Base-by-base conservation (phyloP, 495 filamentous ascomycete species). In the Aspergillus sclerotioniger region DNA sequence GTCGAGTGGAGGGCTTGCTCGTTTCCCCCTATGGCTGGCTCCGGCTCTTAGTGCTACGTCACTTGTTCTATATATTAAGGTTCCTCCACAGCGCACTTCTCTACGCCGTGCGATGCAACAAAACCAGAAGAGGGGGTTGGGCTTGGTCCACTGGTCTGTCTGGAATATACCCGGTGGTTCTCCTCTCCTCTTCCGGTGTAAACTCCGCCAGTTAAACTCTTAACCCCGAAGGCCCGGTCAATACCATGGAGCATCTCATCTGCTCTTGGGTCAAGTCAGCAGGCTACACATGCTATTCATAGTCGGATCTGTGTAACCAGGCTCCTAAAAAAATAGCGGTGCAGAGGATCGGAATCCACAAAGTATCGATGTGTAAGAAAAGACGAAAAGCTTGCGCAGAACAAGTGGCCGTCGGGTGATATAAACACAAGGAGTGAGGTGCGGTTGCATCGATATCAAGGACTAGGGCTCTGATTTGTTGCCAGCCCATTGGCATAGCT, bases 401-500 rank as follows among this genome's bases (percentile, higher is more conserved):
- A 47, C 17, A 47, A 49, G 46, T 29, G 29, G 25, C 46, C 52
- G 57, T 54, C 62, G 60, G 58, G 54, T 63, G 55, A 63, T 56
- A 56, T 61, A 58, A 50, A 37, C 53, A 28, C 19, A 17, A 50
- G 25, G 15, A 48, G 58, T 54, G 49, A 60, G 58, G 45, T 32
- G 51, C 51, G 62, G 65, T 67, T 67, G 61, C 65, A 67, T 67
- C 53, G 56, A 58, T 39, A 50, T 19, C 41, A 35, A 19, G 12
- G 9, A 39, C 50, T 20, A 32, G 52, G 62, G 12, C 21, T 58
- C 8, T 67, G 53, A 67, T 67, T 64, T 53, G 65, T 62, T 62
- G 62, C 65, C 65, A 64, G 59, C 49, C 62, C 60, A 41, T 62
- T 62, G 65, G 62, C 59, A 58, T 56, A 51, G 57, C 59, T 62